Percentiles rank a stretch among this genome's conserved stretches.
Evolutionary conservation across 768 basidiomycete genomes (phyloP).

Genomic region (Fomitopsis serialis): DNA sequence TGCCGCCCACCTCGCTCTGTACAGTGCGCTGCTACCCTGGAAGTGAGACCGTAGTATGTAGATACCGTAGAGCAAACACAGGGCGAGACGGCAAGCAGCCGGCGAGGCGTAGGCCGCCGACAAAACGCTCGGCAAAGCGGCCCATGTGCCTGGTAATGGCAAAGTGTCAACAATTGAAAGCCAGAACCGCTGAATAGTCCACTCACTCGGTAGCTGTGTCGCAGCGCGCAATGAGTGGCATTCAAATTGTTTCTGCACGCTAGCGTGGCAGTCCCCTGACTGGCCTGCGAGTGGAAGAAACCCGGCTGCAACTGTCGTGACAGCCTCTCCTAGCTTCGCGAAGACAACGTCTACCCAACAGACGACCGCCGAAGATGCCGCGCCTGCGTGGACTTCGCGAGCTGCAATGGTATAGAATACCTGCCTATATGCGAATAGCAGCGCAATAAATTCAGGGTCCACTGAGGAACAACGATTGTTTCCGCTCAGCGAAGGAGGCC

Average conservation of each 20-base stretch:
- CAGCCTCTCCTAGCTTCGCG: slow-evolving; percentile 40
- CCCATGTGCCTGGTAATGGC: slow-evolving; percentile 45
- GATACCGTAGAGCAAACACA: slow-evolving; percentile 49
- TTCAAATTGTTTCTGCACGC: slow-evolving; percentile 36
- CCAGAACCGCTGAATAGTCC: background rate
- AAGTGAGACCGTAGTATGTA: slow-evolving; percentile 46
- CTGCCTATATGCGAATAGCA: slow-evolving; percentile 49
- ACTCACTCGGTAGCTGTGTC: slow-evolving; percentile 61
- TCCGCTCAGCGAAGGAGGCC: slow-evolving; percentile 7
- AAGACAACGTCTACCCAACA: slow-evolving; percentile 67
- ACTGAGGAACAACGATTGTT: slow-evolving; percentile 24
- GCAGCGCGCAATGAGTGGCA: slow-evolving; percentile 54
- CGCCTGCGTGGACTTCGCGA: slow-evolving; percentile 19
- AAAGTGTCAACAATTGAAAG: slow-evolving; percentile 2
- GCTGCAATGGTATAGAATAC: slow-evolving; percentile 42
- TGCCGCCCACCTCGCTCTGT: background rate
- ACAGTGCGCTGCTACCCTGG: background rate
- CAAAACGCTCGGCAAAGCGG: slow-evolving; percentile 37
- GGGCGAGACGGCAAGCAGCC: slow-evolving; percentile 52
- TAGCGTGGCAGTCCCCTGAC: background rate
- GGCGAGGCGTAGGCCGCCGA: slow-evolving; percentile 48
- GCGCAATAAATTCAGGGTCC: slow-evolving; percentile 23
- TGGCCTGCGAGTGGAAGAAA: background rate
- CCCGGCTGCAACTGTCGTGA: slow-evolving; percentile 20
- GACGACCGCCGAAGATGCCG: slow-evolving; percentile 30